Conservation (phyloP, 306 rosid species). For the Quercus suber region DNA sequence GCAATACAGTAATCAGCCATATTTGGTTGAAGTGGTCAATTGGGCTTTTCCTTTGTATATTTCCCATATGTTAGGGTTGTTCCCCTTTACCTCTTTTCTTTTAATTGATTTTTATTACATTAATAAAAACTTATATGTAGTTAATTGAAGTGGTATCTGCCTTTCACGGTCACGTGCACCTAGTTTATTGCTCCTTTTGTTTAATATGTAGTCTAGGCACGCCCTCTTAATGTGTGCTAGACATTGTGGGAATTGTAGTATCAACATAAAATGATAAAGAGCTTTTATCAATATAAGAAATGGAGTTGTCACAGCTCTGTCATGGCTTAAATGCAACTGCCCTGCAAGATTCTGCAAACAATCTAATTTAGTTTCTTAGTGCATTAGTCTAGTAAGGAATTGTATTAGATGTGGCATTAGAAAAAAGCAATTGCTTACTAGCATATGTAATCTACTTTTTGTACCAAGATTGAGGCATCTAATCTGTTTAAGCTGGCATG, state of each 20-base stretch:
- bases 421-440: background rate
- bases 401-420: background rate
- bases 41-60: no score
- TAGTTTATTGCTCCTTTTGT: background rate
- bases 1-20: background rate
- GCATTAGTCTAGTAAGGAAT: background rate
- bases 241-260: background rate
- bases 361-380: background rate
- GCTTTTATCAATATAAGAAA: conserved; percentile 9
- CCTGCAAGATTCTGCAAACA: no score
- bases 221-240: background rate
- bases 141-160: conserved; percentile 11
- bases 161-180: background rate
- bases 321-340: background rate
- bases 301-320: background rate
- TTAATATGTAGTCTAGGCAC: background rate
- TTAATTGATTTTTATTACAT: no score
- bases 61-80: no score
- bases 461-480: background rate
- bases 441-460: background rate
- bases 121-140: background rate
- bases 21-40: background rate
- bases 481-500: background rate
- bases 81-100: no score
- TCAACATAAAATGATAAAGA: conserved; percentile 3